Conservation (phyloP, 2,329 filamentous ascomycete genomes). For the Xylariaceae sp. region DNA sequence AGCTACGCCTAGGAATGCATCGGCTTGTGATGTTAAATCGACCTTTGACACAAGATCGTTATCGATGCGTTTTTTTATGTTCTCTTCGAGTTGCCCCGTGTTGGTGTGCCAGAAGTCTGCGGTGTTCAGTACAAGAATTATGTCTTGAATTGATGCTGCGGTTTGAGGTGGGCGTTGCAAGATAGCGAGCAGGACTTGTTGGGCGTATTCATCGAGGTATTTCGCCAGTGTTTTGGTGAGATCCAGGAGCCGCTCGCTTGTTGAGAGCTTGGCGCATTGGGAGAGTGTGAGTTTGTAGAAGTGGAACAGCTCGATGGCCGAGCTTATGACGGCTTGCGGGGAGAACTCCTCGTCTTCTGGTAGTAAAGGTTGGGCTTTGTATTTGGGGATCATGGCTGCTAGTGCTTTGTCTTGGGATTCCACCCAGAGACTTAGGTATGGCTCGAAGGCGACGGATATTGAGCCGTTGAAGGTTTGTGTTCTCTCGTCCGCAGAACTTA, state of each 20-base stretch:
- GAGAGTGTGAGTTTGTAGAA: conserved; percentile 91
- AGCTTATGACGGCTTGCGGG: conserved; percentile 81
- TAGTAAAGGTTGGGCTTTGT: conserved; percentile 76
- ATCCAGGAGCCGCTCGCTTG: conserved; percentile 80
- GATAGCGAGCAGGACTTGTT: conserved; percentile 80
- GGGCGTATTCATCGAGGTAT: conserved; percentile 92
- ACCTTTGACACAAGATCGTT: conserved; percentile 69
- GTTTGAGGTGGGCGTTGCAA: conserved; percentile 53
- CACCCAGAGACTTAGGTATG: conserved; percentile 94
- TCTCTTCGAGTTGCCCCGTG: conserved; percentile 89
- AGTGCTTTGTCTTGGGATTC: conserved; percentile 92
- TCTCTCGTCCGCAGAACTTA: conserved; percentile 73
- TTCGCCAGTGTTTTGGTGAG: conserved; percentile 82
- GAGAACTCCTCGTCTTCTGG: conserved; percentile 89
- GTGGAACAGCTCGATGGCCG: conserved; percentile 94
- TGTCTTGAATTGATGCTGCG: conserved; percentile 63
- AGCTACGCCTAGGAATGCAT: conserved; percentile 92
- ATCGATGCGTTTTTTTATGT: conserved; percentile 87
- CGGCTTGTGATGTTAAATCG: conserved; percentile 87
- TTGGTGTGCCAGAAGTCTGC: conserved; percentile 97
- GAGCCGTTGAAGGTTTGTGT: conserved; percentile 78
- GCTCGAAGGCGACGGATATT: conserved; percentile 95
- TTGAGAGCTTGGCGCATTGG: conserved; percentile 94
- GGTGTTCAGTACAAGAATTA: conserved; percentile 86
- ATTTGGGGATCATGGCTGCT: conserved; percentile 78